Base-by-base conservation (phyloP, 495 filamentous ascomycete species). In the Bacidia rubella region DNA sequence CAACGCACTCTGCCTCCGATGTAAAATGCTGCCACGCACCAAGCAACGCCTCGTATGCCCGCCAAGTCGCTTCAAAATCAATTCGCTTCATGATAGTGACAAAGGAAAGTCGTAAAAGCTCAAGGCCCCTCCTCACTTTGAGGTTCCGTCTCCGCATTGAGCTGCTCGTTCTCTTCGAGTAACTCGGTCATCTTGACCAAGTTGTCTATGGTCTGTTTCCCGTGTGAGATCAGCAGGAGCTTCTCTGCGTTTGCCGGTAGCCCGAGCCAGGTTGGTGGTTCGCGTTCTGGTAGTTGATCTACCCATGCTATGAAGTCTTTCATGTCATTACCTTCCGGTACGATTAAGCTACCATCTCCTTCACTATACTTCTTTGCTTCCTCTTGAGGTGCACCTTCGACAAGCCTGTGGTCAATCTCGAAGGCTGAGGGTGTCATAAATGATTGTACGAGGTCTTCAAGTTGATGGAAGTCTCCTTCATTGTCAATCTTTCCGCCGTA, bases 401-500 rank as follows among this genome's bases (percentile, higher is more conserved):
- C 88, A 1, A 99, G 74, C 65, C 86, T 85, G 71, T 96, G 86
- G 25, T 87, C 85, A 47, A 87, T 81, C 43, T 99, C 92, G 60
- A 88, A 99, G 3, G 92, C 90, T 1, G 80, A 73, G 0, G 90
- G 85, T 0, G 87, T 95, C 43, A 99, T 72, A 65, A 90, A 78
- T 26, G 66, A 72, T 48, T 81, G 68, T 46, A 97, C 90, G 11
- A 99, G 74, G 49, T 71, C 62, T 42, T 74, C 68, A 5, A 99
- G 75, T 44, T 81, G 75, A 32, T 68, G 60, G 68, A 88, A 95
- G 69, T 99, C 92, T n/a, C 68, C 82, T 48, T 85, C 82, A 60
- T 95, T 82, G 61, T 99, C 92, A 56, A 99, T 86, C 70, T 99
- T 99, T 61, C 92, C 92, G 57, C 93, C 93, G 65, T 99, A 99